Evolutionary conservation across 1,139 yeast species (phyloP).

Genomic region (Zygosaccharomyces sapae): DNA sequence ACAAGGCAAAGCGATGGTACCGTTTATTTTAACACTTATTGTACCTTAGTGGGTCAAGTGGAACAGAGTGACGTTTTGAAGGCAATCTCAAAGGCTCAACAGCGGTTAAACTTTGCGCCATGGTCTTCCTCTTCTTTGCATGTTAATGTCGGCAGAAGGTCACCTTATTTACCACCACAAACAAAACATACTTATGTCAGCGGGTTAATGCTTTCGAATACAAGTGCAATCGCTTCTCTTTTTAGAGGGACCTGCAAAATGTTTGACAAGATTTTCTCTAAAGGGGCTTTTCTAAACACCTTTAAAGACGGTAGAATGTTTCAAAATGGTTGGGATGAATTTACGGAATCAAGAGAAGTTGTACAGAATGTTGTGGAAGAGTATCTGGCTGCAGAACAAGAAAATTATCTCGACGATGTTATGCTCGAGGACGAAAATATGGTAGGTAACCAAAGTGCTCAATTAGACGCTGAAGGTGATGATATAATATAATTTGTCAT

Average conservation of each 20-base stretch:
- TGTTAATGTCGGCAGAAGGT: conserved; percentile 69
- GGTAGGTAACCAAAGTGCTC: conserved; percentile 25
- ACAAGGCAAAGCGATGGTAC: conserved; percentile 44
- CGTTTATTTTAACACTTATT: conserved; percentile 66
- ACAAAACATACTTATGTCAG: conserved; percentile 42
- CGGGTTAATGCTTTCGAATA: conserved; percentile 77
- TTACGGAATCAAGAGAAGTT: conserved; percentile 72
- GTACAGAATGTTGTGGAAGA: conserved; percentile 68
- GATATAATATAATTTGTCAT: conserved; percentile 16
- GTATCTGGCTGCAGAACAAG: conserved; percentile 57
- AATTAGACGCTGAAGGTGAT: conserved; percentile 36
- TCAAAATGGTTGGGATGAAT: conserved; percentile 68
- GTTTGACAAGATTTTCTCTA: conserved; percentile 71
- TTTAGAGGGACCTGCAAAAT: conserved; percentile 67
- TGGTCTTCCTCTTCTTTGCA: conserved; percentile 83
- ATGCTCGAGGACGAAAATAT: conserved; percentile 36
- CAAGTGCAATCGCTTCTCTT: conserved; percentile 64
- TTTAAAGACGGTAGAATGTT: conserved; percentile 56
- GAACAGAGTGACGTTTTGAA: conserved; percentile 77
- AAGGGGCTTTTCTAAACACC: conserved; percentile 81
- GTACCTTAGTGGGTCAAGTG: conserved; percentile 69
- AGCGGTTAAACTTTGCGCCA: conserved; percentile 75
- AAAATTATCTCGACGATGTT: conserved; percentile 45
- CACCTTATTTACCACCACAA: conserved; percentile 48
- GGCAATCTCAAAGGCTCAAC: conserved; percentile 72